Evolutionary conservation across 2,329 filamentous ascomycete species (phyloP).

Genomic region (Alternaria angustiovoidea): DNA sequence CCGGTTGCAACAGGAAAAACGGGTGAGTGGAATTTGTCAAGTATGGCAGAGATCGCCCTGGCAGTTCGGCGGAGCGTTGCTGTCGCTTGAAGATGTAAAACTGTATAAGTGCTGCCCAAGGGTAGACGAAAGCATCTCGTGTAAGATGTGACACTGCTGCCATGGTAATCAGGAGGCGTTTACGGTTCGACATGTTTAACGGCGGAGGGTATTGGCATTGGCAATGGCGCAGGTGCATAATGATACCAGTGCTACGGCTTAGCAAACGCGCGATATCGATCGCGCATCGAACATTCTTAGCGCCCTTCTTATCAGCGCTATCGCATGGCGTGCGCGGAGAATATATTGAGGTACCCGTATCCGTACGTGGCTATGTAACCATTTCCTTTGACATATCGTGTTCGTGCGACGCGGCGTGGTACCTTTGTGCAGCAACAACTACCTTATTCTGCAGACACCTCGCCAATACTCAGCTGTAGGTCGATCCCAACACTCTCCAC

Average conservation of each 20-base stretch:
- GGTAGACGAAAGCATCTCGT: neutral
- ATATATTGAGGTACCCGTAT: constrained; percentile 5
- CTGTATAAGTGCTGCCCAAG: neutral
- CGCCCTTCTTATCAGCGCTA: neutral
- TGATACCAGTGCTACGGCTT: neutral
- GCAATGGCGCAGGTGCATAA: neutral
- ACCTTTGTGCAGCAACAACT: neutral
- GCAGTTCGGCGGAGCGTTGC: constrained; percentile 34
- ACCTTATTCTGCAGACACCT: neutral
- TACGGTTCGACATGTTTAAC: neutral
- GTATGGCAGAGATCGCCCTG: constrained; percentile 47
- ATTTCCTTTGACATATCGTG: constrained; percentile 1
- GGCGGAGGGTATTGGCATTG: neutral
- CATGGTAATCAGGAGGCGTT: neutral
- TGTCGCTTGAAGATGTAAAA: constrained; percentile 21
- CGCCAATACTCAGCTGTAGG: too few relatives aligned
- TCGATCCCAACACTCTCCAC: neutral
- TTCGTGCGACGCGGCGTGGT: neutral
- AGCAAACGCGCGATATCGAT: neutral
- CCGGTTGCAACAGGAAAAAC: constrained; percentile 46
- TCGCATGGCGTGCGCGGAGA: neutral
- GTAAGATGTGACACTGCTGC: neutral
- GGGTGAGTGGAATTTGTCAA: constrained; percentile 56
- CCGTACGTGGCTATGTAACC: neutral
- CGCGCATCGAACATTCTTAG: neutral